Evolutionary conservation across 768 basidiomycete genomes (phyloP), one percentile per base, ranked within the genome.

Genomic region (Guyanaporus albipodus): DNA sequence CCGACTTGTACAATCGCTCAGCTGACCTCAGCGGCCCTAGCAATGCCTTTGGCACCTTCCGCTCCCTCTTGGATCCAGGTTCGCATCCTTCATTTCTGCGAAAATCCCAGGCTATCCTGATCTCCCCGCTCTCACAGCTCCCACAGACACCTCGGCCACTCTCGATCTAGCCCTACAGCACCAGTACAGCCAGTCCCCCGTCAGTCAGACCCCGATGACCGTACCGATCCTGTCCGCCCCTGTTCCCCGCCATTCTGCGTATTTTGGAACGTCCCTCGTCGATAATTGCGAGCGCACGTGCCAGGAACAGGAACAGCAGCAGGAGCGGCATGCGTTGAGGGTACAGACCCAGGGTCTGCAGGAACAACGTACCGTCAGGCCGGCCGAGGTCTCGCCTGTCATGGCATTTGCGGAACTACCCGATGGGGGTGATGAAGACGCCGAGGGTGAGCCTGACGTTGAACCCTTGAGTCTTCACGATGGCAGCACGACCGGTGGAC

Each of bases 291-390:
- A 66, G 47, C 64, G 65, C 62, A 68, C 65, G 60, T 66, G 67
- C 44, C 64, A 66, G 67, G 64, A 68, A 64, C 65, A 66, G 62
- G 67, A 66, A 68, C 66, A 55, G 9, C 62, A 66, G 22, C 63
- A 61, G 23, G 62, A 63, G 37, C 54, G 62, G 8, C 64, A 56
- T 42, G 66, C 56, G 17, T 22, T 66, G 42, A 50, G 64, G 45
- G 62, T 66, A 44, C 55, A 49, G 14, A 68, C 67, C 6, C 66
- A 68, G 51, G 64, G 55, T 48, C 45, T 64, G 27, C 65, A 62
- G 32, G 59, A 64, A 41, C 65, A 66, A 43, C 54, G 53, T 32
- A 66, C 65, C 42, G 65, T 66, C 8, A 51, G 67, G 14, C 65
- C 65, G 21, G 64, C 64, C 2, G 65, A 66, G 48, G 60, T 66